Evolutionary conservation across 331 rosid genomes (phyloP).

Genomic region (Acacia pycnantha): DNA sequence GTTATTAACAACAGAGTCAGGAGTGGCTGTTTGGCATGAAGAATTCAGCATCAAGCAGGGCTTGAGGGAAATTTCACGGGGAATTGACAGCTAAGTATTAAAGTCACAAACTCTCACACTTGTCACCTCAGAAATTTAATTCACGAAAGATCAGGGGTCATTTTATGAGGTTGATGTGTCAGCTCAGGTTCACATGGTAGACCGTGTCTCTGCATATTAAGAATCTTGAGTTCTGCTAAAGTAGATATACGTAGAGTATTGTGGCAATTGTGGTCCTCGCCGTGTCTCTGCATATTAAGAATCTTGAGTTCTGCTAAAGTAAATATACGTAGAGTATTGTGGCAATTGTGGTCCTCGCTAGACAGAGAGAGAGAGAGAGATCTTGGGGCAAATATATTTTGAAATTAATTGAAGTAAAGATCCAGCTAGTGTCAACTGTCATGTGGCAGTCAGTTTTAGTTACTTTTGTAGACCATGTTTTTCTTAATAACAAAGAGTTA

Average conservation of each 20-base stretch:
- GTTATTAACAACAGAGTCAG: not conserved
- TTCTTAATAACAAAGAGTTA: not conserved
- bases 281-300: not conserved
- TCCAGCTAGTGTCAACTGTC: not conserved
- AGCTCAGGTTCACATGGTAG: constrained; percentile 20
- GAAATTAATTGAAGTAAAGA: not conserved
- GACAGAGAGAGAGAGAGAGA: not conserved
- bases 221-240: not conserved
- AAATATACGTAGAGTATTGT: not conserved
- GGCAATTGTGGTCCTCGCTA: not conserved
- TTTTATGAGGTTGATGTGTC: constrained; percentile 14
- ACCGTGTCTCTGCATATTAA: not conserved
- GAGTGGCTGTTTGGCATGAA: not conserved
- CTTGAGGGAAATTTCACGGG: constrained; percentile 11
- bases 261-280: not conserved
- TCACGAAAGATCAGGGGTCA: not conserved
- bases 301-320: not conserved
- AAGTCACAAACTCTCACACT: not conserved
- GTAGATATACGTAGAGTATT: not conserved
- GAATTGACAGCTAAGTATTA: constrained; percentile 6
- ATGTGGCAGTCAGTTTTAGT: not conserved
- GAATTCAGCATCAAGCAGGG: not conserved
- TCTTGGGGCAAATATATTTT: not conserved
- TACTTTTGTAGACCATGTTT: not conserved
- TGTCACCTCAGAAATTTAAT: not conserved